Evolutionary conservation across 805 yeast genomes (phyloP), one percentile per base, ranked within the genome.

Genomic region (Brettanomyces sp.): DNA sequence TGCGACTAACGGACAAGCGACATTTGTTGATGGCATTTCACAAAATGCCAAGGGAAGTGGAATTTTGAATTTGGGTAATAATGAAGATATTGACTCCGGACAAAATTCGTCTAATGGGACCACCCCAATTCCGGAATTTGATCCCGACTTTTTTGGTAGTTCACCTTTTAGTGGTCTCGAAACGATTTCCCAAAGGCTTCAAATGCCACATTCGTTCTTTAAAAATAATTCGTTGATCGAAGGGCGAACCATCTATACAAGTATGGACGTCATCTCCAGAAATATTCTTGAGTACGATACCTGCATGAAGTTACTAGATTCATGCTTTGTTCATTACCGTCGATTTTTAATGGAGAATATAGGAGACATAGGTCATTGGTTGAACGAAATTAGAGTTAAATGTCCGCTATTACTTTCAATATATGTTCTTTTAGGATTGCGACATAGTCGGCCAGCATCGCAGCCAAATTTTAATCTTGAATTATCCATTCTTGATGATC

Each of bases 401-500:
- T 75, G 82, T 5, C 75, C 88, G 1, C 63, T 83, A 36, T 64
- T 83, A 14, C 61, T 83, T 9, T 75, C 84, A 4, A 69, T 79
- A 0, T 76, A 83, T 52, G 78, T 85, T 56, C 68, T 78, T 28
- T 65, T 82, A 3, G 74, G 83, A 0, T 58, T 81, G 37, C 60
- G 87, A 23, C 80, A 72, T 52, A 52, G 59, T 42, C 36, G 30
- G 24, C 42, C 42, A 12, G 33, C 25, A 22, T 22, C 46, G 51
- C 22, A 48, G 34, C 9, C 18, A 18, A 11, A 32, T 39, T 5
- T 34, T 22, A 28, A 34, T 34, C 7, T 54, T 59, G 53, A 60
- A 58, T 18, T 71, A 43, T 57, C 63, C 45, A 52, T 79, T 49
- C 56, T 78, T 44, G 64, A 63, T 45, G 72, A 74, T 50, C 56